A percentile compares a stretch with the other conserved stretches of the same genome.
Evolutionary conservation across 495 filamentous ascomycete genomes (phyloP).

Genomic region (Cetradonia linearis): DNA sequence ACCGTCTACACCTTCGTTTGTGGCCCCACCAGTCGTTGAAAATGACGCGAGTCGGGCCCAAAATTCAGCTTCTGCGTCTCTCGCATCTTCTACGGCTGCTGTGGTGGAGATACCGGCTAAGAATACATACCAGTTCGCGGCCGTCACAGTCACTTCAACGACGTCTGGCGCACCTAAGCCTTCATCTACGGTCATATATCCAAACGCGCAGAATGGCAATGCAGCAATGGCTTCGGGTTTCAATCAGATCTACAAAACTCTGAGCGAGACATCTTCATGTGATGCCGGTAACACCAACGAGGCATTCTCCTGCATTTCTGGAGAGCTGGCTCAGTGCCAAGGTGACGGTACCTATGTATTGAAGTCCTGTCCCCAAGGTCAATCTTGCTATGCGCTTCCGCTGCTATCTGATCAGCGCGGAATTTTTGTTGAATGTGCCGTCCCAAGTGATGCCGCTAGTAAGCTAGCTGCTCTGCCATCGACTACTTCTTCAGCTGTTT

Average conservation of each 20-base stretch:
- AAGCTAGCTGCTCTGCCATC: not conserved
- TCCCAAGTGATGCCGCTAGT: conserved; percentile 13
- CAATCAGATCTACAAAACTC: conserved; percentile 18
- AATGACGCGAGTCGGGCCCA: not conserved
- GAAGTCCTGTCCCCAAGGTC: conserved; percentile 17
- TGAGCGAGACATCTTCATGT: conserved; percentile 19
- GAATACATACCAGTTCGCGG: conserved; percentile 3
- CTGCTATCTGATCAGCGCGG: conserved; percentile 12
- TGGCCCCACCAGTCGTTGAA: not conserved
- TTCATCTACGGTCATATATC: conserved; percentile 16
- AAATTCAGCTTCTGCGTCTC: not conserved
- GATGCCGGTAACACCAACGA: conserved; percentile 15
- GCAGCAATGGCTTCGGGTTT: conserved; percentile 18
- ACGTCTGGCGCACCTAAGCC: conserved; percentile 4
- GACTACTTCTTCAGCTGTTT: not conserved
- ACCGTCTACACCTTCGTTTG: not conserved
- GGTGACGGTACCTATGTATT: conserved; percentile 20
- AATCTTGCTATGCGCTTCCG: conserved; percentile 24
- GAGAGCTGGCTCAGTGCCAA: conserved; percentile 22
- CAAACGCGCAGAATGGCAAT: conserved; percentile 17
- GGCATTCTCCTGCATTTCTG: conserved; percentile 20
- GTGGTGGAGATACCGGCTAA: conserved; percentile 3
- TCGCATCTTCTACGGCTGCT: conserved; percentile 4
- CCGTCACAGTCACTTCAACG: conserved; percentile 6
- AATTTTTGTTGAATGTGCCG: conserved; percentile 21